Evolutionary conservation across 2,329 filamentous ascomycete genomes (phyloP).

Genomic region (Neoascochyta sp.): DNA sequence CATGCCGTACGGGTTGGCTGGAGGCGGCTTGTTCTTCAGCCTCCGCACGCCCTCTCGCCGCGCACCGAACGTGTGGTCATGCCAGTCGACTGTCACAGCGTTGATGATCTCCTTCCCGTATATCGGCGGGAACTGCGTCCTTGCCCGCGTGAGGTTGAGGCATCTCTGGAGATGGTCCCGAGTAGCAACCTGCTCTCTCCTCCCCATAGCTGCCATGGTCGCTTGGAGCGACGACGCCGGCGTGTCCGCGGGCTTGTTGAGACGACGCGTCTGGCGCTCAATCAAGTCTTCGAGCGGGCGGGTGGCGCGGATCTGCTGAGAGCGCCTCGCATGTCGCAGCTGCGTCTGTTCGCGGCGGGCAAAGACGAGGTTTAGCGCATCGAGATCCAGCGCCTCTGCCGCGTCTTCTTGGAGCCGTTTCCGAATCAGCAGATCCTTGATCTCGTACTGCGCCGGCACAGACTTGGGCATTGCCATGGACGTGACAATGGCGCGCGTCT

Average conservation of each 20-base stretch:
- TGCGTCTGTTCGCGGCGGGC: constrained; percentile 61
- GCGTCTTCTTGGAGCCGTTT: constrained; percentile 60
- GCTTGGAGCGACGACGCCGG: constrained; percentile 63
- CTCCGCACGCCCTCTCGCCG: constrained; percentile 40
- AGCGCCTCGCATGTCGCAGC: constrained; percentile 49
- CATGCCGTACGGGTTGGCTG: constrained; percentile 5
- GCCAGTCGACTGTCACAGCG: constrained; percentile 59
- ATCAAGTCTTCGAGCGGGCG: constrained; percentile 65
- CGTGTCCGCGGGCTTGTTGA: constrained; percentile 49
- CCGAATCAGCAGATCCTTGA: constrained; percentile 67
- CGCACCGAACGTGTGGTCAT: constrained; percentile 32
- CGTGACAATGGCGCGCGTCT: constrained; percentile 93
- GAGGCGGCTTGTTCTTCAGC: constrained; percentile 9
- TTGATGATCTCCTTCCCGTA: constrained; percentile 80
- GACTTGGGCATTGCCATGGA: constrained; percentile 89
- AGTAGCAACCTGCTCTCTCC: constrained; percentile 65
- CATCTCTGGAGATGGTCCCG: constrained; percentile 73
- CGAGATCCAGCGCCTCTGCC: constrained; percentile 64
- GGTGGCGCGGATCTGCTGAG: constrained; percentile 58
- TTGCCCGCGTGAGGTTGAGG: constrained; percentile 74
- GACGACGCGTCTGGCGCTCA: constrained; percentile 61
- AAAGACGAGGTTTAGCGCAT: constrained; percentile 76
- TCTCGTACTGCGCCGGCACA: constrained; percentile 68
- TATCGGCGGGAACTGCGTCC: constrained; percentile 74
- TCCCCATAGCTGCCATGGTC: constrained; percentile 64